Base-by-base conservation (phyloP, 306 rosid genomes). In the Rosa lucieae region DNA sequence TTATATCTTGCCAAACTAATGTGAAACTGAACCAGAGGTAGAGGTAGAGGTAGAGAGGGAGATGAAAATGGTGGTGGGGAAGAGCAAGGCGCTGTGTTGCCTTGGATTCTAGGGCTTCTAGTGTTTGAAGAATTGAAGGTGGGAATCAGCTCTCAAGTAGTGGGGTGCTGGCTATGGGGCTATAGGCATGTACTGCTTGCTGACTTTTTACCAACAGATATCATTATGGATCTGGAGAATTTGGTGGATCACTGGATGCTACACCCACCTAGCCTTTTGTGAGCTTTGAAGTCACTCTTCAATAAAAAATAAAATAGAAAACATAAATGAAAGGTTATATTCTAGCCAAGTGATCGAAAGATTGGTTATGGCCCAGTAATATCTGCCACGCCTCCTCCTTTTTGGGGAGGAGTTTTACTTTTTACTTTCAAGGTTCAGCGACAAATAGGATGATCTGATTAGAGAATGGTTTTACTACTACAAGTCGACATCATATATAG, bases 21-120 rank as follows among this genome's bases (percentile, higher is more conserved):
- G 18, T 37, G 75, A 58, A 76, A 40, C 58, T 67, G 83, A 81
- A 82, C 82, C 82, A 89, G 81, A 85, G 63, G 42, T 26, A 12
- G 21, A 85, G 63, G 42, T 26, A 12, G 21, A 35, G 44, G n/a
- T 35, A 12, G 40, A 15, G 21, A 35, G 20, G 67, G 14, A 12
- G 48, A 67, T 67, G 26, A 67, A 37, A 37, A 67, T 67, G 72
- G 48, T 87, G 84, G 89, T 92, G 93, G 90, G 91, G 89, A 14
- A 47, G 82, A 83, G 91, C 29, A 85, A 83, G 85, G 81, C 77
- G 77, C 70, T 81, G 85, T 82, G 87, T 69, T 81, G 77, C 90
- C 88, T 92, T 89, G 97, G 97, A 92, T 92, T 92, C 93, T 87
- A 84, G 78, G 77, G 89, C 80, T 90, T 89, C 86, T 69, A 71